Evolutionary conservation across 208 protist genomes (phyloP), one percentile per base, ranked within the genome.

Genomic region (Trypanosoma scelopori): DNA sequence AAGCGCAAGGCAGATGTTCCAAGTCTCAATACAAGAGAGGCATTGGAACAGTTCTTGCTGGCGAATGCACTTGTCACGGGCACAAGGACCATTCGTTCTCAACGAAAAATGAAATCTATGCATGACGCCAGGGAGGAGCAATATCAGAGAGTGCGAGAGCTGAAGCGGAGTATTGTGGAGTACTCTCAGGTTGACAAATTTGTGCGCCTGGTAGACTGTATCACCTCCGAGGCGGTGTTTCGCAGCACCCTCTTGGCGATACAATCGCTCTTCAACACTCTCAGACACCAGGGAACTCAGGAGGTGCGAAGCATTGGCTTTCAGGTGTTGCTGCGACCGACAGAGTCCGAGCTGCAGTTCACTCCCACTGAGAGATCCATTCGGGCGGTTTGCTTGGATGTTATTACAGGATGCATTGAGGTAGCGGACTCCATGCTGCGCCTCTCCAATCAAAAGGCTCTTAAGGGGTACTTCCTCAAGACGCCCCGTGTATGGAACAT

Each of bases 141-240:
- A 63, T 71, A 87, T 64, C 64, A 87, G 55, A 41, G 79, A 67
- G 89, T 94, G 79, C 83, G 85, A 35, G 87, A 94, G 41, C 74
- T 98, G 27, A 97, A 97, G 64, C 78, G 89, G n/a, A 96, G 92
- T 55, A 82, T 96, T 39, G 88, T 93, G 13, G 92, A 98, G 58
- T 95, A 96, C 58, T 84, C 79, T 20, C 91, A 97, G 71, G 55
- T 97, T 41, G 88, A 94, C 48, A 59, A 87, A 18, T 97, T 97
- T 69, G 82, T 97, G 62, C 75, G 93, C 5, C 68, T 97, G n/a
- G 74, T 89, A 13, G 95, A 98, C 65, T 81, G 84, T 62, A 79
- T 98, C 50, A 68, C 74, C 5, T 86, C 91, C 13, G 92, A 97
- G 70, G 82, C 87, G n/a, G 48, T 96, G 23, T 96, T 94, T 61